These are phyloP conservation scores for Alternaria rosae DNA, from an alignment of 2,329 filamentous ascomycete genomes.

Conservation along the genomic window DNA sequence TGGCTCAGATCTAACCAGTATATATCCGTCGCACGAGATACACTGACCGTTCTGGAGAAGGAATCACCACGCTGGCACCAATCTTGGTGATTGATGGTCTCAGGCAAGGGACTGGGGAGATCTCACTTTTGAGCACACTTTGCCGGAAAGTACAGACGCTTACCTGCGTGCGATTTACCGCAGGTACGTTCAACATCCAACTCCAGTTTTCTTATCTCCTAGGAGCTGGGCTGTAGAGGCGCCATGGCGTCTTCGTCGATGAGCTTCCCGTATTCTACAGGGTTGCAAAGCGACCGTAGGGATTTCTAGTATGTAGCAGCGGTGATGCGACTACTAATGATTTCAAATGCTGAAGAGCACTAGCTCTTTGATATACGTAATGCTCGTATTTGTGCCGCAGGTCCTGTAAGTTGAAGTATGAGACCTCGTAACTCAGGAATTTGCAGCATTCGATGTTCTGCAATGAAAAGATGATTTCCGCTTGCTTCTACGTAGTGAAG, in stretches of 20 bases:
- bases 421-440: background rate
- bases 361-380: background rate
- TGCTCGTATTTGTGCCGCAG: background rate
- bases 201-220: background rate
- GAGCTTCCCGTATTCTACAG: background rate
- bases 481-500: rapidly evolving
- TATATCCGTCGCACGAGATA: background rate
- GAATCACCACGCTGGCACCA: background rate
- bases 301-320: background rate
- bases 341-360: no score
- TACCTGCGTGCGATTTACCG: background rate
- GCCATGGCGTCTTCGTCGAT: background rate
- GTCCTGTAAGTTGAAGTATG: background rate
- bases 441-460: background rate
- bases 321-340: background rate
- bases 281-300: no score
- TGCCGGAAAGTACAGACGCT: background rate
- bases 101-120: background rate
- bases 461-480: no score
- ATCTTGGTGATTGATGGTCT: background rate
- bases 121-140: background rate
- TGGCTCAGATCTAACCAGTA: slow-evolving; percentile 2
- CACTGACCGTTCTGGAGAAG: rapidly evolving
- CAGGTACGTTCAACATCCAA: background rate
- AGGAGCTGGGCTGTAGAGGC: background rate